Percentiles rank a stretch among this genome's conserved stretches.
Evolutionary conservation across 2,329 filamentous ascomycete species (phyloP).

Genomic region (Alternaria viburni): DNA sequence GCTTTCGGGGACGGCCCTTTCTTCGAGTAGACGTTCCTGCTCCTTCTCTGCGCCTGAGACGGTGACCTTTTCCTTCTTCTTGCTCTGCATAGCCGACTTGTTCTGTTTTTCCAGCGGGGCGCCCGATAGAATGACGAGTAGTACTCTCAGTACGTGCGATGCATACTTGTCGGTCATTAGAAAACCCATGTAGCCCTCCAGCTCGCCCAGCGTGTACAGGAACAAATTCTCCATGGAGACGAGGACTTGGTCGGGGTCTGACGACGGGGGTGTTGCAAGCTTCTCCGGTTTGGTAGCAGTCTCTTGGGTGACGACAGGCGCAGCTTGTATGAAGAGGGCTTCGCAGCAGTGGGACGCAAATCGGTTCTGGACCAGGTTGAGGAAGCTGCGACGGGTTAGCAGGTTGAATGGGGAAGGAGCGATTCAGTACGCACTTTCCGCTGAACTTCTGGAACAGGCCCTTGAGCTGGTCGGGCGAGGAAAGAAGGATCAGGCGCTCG

Average conservation of each 20-base stretch:
- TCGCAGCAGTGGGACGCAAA: conserved; percentile 98
- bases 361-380: conserved; percentile 88
- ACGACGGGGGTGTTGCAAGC: conserved; percentile 52
- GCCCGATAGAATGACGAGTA: conserved; percentile 85
- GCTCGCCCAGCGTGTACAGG: conserved; percentile 80
- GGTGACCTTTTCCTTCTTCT: conserved; percentile 84
- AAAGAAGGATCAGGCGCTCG: conserved; percentile 87
- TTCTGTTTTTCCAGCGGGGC: conserved; percentile 71
- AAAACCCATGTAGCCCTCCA: conserved; percentile 83
- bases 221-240: conserved; percentile 84
- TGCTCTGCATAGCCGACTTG: conserved; percentile 83
- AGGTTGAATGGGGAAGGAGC: neutral
- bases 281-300: conserved; percentile 58
- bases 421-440: conserved; percentile 64
- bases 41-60: conserved; percentile 56
- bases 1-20: conserved; percentile 72
- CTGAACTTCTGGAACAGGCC: conserved; percentile 83
- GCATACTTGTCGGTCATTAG: conserved; percentile 88
- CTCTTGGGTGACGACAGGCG: conserved; percentile 78
- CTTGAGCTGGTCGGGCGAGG: conserved; percentile 81
- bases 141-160: conserved; percentile 85
- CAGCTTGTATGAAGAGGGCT: conserved; percentile 84
- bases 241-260: conserved; percentile 57
- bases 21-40: conserved; percentile 50
- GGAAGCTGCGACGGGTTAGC: conserved; percentile 61